Conservation (phyloP, 805 yeast species). For the Ogataea paradorogensis region DNA sequence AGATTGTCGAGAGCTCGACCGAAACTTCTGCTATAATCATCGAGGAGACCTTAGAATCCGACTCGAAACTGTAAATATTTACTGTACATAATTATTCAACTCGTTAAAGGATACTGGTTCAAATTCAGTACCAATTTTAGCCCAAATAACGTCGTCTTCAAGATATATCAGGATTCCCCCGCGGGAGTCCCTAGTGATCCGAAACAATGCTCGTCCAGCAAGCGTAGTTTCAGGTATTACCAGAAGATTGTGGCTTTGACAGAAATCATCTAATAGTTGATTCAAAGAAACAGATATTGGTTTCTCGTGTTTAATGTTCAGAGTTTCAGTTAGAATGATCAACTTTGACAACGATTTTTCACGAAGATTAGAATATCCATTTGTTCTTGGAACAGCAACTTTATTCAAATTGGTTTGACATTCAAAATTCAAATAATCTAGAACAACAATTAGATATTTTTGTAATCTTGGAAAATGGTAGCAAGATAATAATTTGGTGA, state of each 20-base stretch:
- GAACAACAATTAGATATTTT: constrained; percentile 10
- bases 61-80: constrained; percentile 9
- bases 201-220: constrained; percentile 44
- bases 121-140: constrained; percentile 28
- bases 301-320: constrained; percentile 8
- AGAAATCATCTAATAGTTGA: constrained; percentile 63
- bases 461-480: constrained; percentile 7
- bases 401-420: constrained; percentile 10
- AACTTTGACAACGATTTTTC: constrained; percentile 11
- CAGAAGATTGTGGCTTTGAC: constrained; percentile 47
- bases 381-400: not conserved
- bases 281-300: constrained; percentile 47
- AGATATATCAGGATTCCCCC: constrained; percentile 45
- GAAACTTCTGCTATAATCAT: constrained; percentile 9
- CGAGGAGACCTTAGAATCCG: constrained; percentile 8
- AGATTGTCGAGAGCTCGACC: constrained; percentile 15
- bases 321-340: constrained; percentile 4
- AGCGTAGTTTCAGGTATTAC: constrained; percentile 35
- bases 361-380: not conserved
- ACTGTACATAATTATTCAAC: constrained; percentile 16
- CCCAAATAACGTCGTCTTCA: constrained; percentile 61
- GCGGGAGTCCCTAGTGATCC: constrained; percentile 37
- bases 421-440: constrained; percentile 16
- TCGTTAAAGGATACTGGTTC: constrained; percentile 43
- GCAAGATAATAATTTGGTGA: constrained; percentile 2